phyloP scores from a whole-genome alignment of 257 asterid genomes.

The Linaria vulgaris region DNA sequence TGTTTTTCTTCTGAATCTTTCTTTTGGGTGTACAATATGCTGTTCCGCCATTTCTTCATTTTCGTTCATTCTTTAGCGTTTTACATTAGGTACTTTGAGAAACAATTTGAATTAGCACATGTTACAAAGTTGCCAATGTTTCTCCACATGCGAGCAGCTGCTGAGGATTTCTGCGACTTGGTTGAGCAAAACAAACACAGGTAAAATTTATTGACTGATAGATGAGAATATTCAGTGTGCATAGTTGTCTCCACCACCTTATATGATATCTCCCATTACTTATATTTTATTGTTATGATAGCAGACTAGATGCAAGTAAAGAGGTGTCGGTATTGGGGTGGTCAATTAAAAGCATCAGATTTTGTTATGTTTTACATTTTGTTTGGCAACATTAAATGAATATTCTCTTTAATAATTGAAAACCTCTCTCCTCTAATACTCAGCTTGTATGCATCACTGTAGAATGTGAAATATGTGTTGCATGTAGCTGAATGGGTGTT shows the following conservation, averaged over 20 bases:
- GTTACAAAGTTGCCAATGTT: slow-evolving; percentile 90
- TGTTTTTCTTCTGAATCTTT: slow-evolving; percentile 15
- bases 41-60: not conserved
- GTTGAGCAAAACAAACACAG: slow-evolving; percentile 62
- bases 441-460: slow-evolving; percentile 7
- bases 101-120: slow-evolving; percentile 91
- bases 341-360: not conserved
- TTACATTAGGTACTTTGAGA: slow-evolving; percentile 72
- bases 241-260: not conserved
- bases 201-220: slow-evolving; percentile 36
- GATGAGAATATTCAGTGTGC: slow-evolving; percentile 21
- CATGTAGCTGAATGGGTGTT: not conserved
- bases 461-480: not conserved
- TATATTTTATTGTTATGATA: not conserved
- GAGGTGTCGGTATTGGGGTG: not conserved
- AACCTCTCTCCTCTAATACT: not conserved
- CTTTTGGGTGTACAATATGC: not conserved
- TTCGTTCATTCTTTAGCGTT: slow-evolving; percentile 14
- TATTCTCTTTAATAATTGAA: not conserved
- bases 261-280: slow-evolving; percentile 6
- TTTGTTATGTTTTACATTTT: not conserved
- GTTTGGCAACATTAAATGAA: not conserved
- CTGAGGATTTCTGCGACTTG: slow-evolving; percentile 78
- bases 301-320: slow-evolving; percentile 11
- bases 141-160: slow-evolving; percentile 99